A percentile compares a stretch with the other conserved stretches of the same genome.
Evolutionary conservation across 2,329 filamentous ascomycete genomes (phyloP).

Genomic region (Sclerotinia borealis): DNA sequence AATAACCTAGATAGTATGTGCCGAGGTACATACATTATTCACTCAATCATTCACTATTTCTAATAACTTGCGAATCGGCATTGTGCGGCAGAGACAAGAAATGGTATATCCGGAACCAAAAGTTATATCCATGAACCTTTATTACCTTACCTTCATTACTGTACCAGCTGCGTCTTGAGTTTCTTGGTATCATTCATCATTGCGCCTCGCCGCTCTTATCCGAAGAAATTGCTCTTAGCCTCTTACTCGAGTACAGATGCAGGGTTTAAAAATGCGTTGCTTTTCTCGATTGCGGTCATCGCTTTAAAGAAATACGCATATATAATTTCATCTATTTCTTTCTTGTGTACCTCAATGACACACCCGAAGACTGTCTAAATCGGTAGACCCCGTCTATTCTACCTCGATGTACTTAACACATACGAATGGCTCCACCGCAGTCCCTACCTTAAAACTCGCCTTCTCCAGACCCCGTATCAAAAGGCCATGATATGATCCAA

Average conservation of each 20-base stretch:
- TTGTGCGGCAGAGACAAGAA: background rate
- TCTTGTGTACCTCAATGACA: background rate
- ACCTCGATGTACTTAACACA: background rate
- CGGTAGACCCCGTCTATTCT: background rate
- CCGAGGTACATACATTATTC: background rate
- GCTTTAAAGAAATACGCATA: background rate
- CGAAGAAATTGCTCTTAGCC: background rate
- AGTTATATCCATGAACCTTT: background rate
- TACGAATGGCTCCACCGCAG: background rate
- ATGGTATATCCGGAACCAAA: background rate
- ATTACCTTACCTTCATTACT: background rate
- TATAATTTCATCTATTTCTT: background rate
- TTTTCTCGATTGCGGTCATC: background rate
- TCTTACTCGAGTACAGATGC: no score
- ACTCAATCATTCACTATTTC: no score
- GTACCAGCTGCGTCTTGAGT: background rate
- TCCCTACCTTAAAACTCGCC: background rate
- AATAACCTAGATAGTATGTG: background rate
- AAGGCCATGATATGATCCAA: conserved; percentile 5
- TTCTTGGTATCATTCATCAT: background rate
- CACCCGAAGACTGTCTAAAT: background rate
- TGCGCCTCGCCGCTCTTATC: background rate
- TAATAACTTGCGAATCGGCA: no score
- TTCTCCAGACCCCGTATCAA: conserved; percentile 9
- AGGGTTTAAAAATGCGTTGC: background rate